Conservation (phyloP, 2,329 filamentous ascomycete genomes). For the Periconia sp. region DNA sequence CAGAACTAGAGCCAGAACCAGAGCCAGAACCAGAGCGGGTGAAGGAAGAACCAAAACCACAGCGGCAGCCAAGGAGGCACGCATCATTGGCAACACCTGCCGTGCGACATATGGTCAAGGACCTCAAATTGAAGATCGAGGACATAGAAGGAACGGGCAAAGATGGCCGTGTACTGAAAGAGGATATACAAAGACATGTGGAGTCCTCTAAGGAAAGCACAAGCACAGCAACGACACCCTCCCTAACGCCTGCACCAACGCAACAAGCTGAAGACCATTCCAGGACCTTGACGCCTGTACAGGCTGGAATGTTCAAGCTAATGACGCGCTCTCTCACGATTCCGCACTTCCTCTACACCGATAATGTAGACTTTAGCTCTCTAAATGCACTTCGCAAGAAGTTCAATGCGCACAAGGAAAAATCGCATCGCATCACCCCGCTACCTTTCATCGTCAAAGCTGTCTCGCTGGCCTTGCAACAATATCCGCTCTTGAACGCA, state of each 20-base stretch:
- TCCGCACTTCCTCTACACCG: constrained; percentile 94
- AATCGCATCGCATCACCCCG: constrained; percentile 72
- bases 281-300: constrained; percentile 75
- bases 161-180: constrained; percentile 89
- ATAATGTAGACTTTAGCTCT: constrained; percentile 82
- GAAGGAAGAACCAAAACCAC: constrained; percentile 22
- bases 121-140: constrained; percentile 76
- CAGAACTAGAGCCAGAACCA: constrained; percentile 24
- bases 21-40: constrained; percentile 24
- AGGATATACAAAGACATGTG: constrained; percentile 71
- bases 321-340: constrained; percentile 94
- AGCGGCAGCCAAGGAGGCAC: constrained; percentile 63
- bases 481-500: constrained; percentile 87
- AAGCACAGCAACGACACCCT: constrained; percentile 34
- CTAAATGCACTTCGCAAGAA: constrained; percentile 75
- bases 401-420: constrained; percentile 64
- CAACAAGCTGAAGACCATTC: constrained; percentile 65
- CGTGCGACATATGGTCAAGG: constrained; percentile 85
- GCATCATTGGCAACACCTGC: constrained; percentile 87
- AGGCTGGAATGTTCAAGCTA: constrained; percentile 94
- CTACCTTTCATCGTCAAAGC: constrained; percentile 97
- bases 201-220: constrained; percentile 27
- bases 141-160: constrained; percentile 84
- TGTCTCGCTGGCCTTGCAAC: constrained; percentile 80
- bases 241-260: constrained; percentile 38